A percentile compares a stretch with the other conserved stretches of the same genome.
phyloP scores from a whole-genome alignment of 1,284 basidiomycete genomes.

The Coniferiporia weirii region DNA sequence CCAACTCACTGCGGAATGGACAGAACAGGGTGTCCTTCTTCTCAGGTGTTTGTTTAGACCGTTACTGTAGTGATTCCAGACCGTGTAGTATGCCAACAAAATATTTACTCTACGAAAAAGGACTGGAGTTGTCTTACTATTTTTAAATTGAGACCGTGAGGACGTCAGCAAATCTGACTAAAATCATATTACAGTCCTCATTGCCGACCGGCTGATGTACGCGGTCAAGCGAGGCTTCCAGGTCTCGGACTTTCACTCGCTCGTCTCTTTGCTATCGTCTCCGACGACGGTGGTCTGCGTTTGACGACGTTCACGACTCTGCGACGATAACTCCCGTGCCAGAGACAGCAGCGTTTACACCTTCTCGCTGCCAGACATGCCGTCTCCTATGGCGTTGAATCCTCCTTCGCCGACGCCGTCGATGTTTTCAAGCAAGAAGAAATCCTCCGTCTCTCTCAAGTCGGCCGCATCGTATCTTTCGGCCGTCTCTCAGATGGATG shows the following conservation, averaged over 20 bases:
- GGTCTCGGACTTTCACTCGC: not conserved
- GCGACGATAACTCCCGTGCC: no score
- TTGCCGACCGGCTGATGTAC: no score
- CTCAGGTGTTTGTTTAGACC: not conserved
- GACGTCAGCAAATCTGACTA: not conserved
- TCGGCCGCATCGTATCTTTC: slow-evolving; percentile 67
- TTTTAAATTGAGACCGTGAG: no score
- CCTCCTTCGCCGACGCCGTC: slow-evolving; percentile 43
- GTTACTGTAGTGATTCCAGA: not conserved
- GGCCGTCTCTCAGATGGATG: slow-evolving; percentile 18
- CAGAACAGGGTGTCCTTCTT: not conserved
- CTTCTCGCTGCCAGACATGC: slow-evolving; percentile 29
- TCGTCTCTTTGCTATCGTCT: not conserved
- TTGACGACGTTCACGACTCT: not conserved
- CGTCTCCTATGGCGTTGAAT: slow-evolving; percentile 47
- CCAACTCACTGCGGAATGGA: not conserved
- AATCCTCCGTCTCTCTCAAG: slow-evolving; percentile 41
- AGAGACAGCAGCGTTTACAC: not conserved
- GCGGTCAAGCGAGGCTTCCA: not conserved
- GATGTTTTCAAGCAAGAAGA: slow-evolving; percentile 60
- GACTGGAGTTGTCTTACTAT: no score
- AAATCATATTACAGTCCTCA: not conserved
- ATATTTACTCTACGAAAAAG: no score
- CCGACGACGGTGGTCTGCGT: not conserved
- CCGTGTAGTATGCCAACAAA: not conserved